Conservation (phyloP, 257 asterid species). For the Nicotiana otophora region DNA sequence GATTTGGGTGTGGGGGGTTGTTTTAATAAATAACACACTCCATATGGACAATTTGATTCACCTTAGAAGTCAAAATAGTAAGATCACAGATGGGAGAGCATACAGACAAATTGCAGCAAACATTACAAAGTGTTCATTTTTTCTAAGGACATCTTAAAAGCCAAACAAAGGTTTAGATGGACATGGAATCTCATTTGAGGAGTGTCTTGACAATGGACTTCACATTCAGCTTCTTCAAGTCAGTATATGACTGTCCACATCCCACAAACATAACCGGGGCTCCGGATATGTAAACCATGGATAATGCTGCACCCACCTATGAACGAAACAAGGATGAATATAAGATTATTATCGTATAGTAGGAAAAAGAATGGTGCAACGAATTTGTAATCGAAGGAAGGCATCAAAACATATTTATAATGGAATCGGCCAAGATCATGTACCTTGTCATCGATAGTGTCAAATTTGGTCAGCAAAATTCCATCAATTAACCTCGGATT, state of each 20-base stretch:
- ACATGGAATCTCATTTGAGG: slow-evolving; percentile 37
- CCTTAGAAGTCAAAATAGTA: slow-evolving; percentile 28
- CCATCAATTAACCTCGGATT: slow-evolving; percentile 85
- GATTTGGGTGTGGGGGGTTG: too few relatives aligned
- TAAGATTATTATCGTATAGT: neutral
- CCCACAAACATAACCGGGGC: slow-evolving; percentile 94
- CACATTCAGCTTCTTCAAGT: slow-evolving; percentile 88
- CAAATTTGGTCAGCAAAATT: slow-evolving; percentile 86
- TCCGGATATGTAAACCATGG: slow-evolving; percentile 92
- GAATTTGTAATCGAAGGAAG: too few relatives aligned
- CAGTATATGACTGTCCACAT: slow-evolving; percentile 91
- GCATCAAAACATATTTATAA: neutral
- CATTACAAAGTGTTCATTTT: neutral
- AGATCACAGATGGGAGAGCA: slow-evolving; percentile 30
- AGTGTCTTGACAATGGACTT: slow-evolving; percentile 90
- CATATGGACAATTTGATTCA: slow-evolving; percentile 17
- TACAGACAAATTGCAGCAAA: neutral
- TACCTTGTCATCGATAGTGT: slow-evolving; percentile 93
- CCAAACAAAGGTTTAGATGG: neutral
- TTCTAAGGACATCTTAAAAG: neutral
- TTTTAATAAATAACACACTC: neutral
- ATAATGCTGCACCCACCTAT: slow-evolving; percentile 93
- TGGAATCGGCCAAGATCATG: neutral
- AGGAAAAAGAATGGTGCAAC: neutral
- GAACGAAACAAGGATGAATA: neutral